These are phyloP conservation scores for Byssothecium circinans DNA, from an alignment of 2,329 filamentous ascomycete species.

Conservation along the genomic window DNA sequence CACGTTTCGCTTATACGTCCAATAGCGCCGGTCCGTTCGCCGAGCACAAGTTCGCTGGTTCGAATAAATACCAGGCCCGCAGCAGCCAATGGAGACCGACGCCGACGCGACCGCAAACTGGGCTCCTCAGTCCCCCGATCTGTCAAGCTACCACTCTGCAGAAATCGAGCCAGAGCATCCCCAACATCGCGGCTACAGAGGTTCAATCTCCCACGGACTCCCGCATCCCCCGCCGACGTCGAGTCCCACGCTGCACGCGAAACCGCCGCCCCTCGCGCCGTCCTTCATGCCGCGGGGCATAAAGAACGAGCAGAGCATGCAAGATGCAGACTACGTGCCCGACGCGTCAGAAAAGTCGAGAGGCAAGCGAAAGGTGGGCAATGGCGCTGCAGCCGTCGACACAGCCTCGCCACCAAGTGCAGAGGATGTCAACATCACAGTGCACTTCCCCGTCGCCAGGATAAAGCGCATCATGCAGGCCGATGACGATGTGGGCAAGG, in stretches of 20 bases:
- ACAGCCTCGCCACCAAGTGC: background rate
- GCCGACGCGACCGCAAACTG: slow-evolving; percentile 31
- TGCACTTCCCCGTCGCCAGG: slow-evolving; percentile 93
- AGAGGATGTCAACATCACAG: slow-evolving; percentile 74
- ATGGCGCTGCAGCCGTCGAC: slow-evolving; percentile 26
- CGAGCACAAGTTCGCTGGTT: slow-evolving; percentile 1
- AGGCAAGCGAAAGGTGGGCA: slow-evolving; percentile 25
- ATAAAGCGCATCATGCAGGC: slow-evolving; percentile 99
- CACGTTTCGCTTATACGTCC: slow-evolving; percentile 21
- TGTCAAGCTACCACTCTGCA: slow-evolving; percentile 52
- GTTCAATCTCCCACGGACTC: slow-evolving; percentile 35
- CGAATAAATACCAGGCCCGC: slow-evolving; percentile 12
- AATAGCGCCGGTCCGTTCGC: slow-evolving; percentile 9
- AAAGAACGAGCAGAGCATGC: slow-evolving; percentile 30
- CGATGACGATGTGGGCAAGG: slow-evolving; percentile 97
- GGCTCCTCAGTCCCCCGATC: slow-evolving; percentile 48
- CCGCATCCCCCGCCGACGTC: slow-evolving; percentile 26
- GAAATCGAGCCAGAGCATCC: slow-evolving; percentile 41
- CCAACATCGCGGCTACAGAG: slow-evolving; percentile 43
- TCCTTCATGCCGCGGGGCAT: slow-evolving; percentile 33
- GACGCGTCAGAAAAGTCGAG: slow-evolving; percentile 34
- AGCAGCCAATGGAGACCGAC: slow-evolving; percentile 29
- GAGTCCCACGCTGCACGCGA: slow-evolving; percentile 21
- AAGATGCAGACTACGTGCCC: slow-evolving; percentile 42
- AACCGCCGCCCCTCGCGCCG: slow-evolving; percentile 14